Evolutionary conservation across 306 rosid genomes (phyloP).

Genomic region (Castanea mollissima): DNA sequence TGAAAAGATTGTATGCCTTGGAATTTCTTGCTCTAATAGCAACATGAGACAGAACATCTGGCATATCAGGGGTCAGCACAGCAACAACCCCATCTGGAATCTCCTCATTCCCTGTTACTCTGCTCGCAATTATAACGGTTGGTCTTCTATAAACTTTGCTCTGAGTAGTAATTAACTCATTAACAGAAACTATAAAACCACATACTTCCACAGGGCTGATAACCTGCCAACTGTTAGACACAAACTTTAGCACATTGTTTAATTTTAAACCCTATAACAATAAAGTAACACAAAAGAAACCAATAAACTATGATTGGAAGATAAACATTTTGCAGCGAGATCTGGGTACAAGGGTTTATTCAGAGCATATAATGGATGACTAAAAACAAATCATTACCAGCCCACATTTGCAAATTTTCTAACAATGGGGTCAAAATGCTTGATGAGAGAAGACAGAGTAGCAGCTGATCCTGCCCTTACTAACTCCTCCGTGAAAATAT

Average conservation of each 20-base stretch:
- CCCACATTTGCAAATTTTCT: slow-evolving; percentile 32
- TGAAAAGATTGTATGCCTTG: slow-evolving; percentile 19
- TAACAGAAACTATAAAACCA: slow-evolving; percentile 26
- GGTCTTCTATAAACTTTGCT: slow-evolving; percentile 29
- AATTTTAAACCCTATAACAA: neutral
- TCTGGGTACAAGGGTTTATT: neutral
- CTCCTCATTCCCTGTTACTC: slow-evolving; percentile 36
- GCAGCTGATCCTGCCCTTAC: slow-evolving; percentile 33
- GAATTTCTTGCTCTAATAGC: slow-evolving; percentile 38
- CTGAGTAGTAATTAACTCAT: slow-evolving; percentile 22
- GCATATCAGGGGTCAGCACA: slow-evolving; percentile 36
- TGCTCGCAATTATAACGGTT: slow-evolving; percentile 23
- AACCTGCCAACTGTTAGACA: slow-evolving; percentile 37
- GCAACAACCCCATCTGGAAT: slow-evolving; percentile 39
- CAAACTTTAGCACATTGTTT: neutral
- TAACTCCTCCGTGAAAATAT: slow-evolving; percentile 33
- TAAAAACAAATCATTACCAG: slow-evolving; percentile 16
- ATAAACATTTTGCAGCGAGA: neutral
- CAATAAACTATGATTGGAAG: neutral
- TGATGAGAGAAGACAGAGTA: slow-evolving; percentile 28
- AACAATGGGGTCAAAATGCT: slow-evolving; percentile 26
- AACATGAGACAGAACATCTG: slow-evolving; percentile 39
- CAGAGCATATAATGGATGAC: neutral
- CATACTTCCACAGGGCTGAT: slow-evolving; percentile 35
- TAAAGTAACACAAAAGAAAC: neutral